Evolutionary conservation across 1,139 yeast genomes (phyloP), one percentile per base, ranked within the genome.

Genomic region (Kurtzmaniella natalensis): DNA sequence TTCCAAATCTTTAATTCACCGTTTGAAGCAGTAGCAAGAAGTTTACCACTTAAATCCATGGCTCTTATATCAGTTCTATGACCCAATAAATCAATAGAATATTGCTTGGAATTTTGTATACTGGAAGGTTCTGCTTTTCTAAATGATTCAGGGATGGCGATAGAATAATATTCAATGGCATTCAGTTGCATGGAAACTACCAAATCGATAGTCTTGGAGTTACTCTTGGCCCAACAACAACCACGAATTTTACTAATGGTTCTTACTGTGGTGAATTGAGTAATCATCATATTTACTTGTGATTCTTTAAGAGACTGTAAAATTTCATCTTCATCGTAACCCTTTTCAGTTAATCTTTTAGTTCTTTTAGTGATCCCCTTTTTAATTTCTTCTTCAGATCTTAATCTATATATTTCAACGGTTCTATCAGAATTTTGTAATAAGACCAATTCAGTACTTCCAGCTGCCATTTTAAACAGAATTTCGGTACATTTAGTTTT

Each of bases 1-100:
- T 92, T 94, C 96, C 96, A 89, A 21, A 94, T 70, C 53, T 92
- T 94, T 41, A 92, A 61, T 45, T 77, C 76, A 8, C 97, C 96
- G 50, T 88, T 87, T 1, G 96, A 83, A 1, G 95, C 96, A 4
- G 96, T 82, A 2, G 92, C 95, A 30, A 89, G 63, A 43, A 92
- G 63, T 51, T 78, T 79, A 51, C 81, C 78, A 58, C 89, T 96
- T 25, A 94, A 68, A 44, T 88, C 89, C 54, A 86, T 64, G 5
- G 95, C 74, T 50, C 98, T 73, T 23, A 92, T 72, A 55, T 94
- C 99, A 4, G 86, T 77, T 53, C 96, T 77, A 53, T 89, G 96
- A 18, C 98, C 99, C 32, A 77, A 72, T 30, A 78, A 59, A 31
- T 88, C 96, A 23, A 92, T 68, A 1, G 79, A 59, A 48, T 76